Evolutionary conservation across 2,329 filamentous ascomycete genomes (phyloP), one percentile per base, ranked within the genome.

Genomic region (Verticillium nonalfalfae): DNA sequence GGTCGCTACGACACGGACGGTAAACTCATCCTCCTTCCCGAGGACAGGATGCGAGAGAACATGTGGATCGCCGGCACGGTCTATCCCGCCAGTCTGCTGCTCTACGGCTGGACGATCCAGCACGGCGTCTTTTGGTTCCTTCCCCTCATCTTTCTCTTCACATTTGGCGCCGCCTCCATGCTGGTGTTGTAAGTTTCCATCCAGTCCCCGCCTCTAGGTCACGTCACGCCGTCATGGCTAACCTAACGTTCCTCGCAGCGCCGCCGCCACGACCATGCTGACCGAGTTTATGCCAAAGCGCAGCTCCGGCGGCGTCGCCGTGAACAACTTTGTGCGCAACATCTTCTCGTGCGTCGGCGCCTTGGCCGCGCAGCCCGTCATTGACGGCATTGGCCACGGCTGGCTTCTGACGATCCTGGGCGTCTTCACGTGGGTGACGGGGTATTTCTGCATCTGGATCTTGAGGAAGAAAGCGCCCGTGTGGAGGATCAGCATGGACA

Each of bases 31-130:
- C 89, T 86, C 69, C 78, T 85, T 2, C 91, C 91, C 0, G 91
- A 95, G 74, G 91, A 96, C 72, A 84, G 91, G 13, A 90, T 95
- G 85, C 81, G 87, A 54, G 89, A 94, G 70, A 95, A 96, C 70
- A 89, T 89, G 2, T 94, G 88, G 88, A 73, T 93, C 0, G 89
- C 88, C 3, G 87, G 87, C 0, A 78, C 86, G 3, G 67, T 93
- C 56, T 93, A 90, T 67, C 91, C 91, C 0, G 79, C 80, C 0
- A 87, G 87, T 0, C 73, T 95, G 63, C 78, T 95, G 34, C 87
- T 87, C 78, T 95, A 91, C 70, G 91, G 91, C 4, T 96, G 91
- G 91, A 83, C 86, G 0, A 81, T 84, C 0, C 76, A 87, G 52
- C 82, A 85, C 63, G 90, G 87, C 1, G 75, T 90, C 3, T 80